Conservation (phyloP, 2,329 filamentous ascomycete species). For the Colletotrichum magnum region DNA sequence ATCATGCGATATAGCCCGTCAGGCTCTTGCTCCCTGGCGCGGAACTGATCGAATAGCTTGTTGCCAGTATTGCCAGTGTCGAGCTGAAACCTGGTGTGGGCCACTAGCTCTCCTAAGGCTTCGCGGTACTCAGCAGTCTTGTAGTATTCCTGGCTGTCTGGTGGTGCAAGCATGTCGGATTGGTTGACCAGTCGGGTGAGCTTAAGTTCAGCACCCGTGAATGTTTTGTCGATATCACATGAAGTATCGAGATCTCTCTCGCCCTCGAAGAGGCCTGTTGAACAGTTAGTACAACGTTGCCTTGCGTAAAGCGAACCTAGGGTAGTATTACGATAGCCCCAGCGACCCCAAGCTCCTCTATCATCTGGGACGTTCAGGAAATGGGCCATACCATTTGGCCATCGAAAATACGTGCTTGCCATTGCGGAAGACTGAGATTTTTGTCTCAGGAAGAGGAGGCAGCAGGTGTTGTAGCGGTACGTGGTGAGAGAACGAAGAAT, state of each 20-base stretch:
- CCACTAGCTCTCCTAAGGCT: background rate
- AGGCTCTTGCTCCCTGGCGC: constrained; percentile 4
- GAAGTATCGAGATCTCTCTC: constrained; percentile 4
- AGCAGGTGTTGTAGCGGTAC: too few species aligned
- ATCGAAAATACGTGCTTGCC: background rate
- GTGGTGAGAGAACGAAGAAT: too few species aligned
- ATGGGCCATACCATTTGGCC: background rate
- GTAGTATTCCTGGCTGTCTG: background rate
- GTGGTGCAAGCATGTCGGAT: constrained; percentile 5
- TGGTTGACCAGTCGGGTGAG: background rate
- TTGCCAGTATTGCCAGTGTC: background rate
- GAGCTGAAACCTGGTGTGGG: background rate
- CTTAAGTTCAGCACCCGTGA: background rate
- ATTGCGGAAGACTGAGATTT: too few species aligned
- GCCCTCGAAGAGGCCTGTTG: constrained; percentile 1
- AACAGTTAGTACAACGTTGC: background rate
- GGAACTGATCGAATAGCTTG: constrained; percentile 11
- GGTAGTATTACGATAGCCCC: constrained; percentile 1
- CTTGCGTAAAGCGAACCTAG: background rate
- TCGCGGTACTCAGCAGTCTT: background rate
- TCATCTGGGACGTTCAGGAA: background rate
- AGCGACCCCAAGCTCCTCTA: background rate
- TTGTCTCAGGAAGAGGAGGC: too few species aligned
- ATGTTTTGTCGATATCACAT: background rate
- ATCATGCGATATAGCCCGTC: constrained; percentile 41